Evolutionary conservation across 1,284 basidiomycete species (phyloP), one percentile per base, ranked within the genome.

Genomic region (Testicularia cyperi): DNA sequence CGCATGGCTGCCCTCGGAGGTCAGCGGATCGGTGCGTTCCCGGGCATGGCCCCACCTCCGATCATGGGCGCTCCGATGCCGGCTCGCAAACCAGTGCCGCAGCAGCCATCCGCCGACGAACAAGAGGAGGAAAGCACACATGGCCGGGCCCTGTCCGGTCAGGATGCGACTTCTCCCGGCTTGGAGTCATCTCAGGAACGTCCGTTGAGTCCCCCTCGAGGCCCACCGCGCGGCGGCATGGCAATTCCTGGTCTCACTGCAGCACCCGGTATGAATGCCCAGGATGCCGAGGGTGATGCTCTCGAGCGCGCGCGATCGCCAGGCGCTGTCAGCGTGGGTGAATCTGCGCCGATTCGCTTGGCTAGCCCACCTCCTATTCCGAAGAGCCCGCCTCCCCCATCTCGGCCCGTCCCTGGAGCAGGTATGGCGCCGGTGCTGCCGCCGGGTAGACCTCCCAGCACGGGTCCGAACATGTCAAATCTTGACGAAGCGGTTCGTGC

Each of bases 41-140:
- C 41, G 75, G 67, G 89, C 86, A 75, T 92, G 89, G 88, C 54
- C 19, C 53, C 57, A 86, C 58, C 39, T 40, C 70, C 56, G 28
- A 66, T 31, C 48, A 77, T 51, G 78, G 72, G 41, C 35, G 74
- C 21, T 74, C 79, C 16, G 72, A 81, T 39, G 79, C 80, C 20
- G 78, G 79, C 38, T 81, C 80, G 55, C 80, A 81, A 49, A 75
- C n/a, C n/a, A n/a, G n/a, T n/a, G n/a, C n/a, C n/a, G n/a, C n/a
- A n/a, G n/a, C n/a, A n/a, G n/a, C n/a, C n/a, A n/a, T n/a, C n/a
- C n/a, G n/a, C n/a, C n/a, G 75, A 71, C 14, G 75, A 57, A 4
- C 69, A 76, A 6, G 70, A 61, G 9, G 53, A 55, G 12, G 21
- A 41, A n/a, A n/a, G n/a, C n/a, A n/a, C n/a, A n/a, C n/a, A n/a